Percentiles rank a stretch among this genome's conserved stretches.
Conservation (phyloP, 495 filamentous ascomycete species). For the Cudoniella acicularis region DNA sequence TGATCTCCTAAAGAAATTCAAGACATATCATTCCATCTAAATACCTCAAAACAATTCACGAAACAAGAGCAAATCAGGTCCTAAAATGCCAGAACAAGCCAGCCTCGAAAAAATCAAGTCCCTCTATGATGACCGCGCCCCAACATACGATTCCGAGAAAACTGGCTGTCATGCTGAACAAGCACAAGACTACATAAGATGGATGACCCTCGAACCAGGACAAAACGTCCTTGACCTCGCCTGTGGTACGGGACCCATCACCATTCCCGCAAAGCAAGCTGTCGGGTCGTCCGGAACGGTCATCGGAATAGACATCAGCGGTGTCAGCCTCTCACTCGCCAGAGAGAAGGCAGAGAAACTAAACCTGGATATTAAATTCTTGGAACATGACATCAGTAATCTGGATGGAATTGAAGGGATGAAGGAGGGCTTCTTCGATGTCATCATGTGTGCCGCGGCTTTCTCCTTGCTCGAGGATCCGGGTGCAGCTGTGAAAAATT, state of each 20-base stretch:
- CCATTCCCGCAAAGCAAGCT: conserved; percentile 28
- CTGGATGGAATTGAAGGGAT: conserved; percentile 6
- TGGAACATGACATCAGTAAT: conserved; percentile 15
- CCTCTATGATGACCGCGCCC: conserved; percentile 10
- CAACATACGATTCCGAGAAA: conserved; percentile 13
- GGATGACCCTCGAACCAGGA: conserved; percentile 25
- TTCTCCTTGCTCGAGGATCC: conserved; percentile 35
- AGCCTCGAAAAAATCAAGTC: neutral
- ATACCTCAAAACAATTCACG: neutral
- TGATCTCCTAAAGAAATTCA: too few species aligned
- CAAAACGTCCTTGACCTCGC: conserved; percentile 39
- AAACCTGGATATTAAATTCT: conserved; percentile 33
- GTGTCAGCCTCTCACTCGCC: conserved; percentile 34
- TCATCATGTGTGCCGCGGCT: conserved; percentile 34
- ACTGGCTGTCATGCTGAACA: conserved; percentile 6
- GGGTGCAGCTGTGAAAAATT: conserved; percentile 26
- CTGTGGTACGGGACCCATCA: conserved; percentile 41
- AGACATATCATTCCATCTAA: too few species aligned
- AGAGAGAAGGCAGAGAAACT: conserved; percentile 22
- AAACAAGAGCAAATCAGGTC: neutral
- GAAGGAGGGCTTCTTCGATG: conserved; percentile 28
- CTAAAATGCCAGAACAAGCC: neutral
- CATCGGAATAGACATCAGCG: conserved; percentile 40
- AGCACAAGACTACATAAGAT: conserved; percentile 18
- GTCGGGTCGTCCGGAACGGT: conserved; percentile 34